A percentile compares a stretch with the other conserved stretches of the same genome.
These are phyloP conservation scores for Trichoderma brevicompactum DNA, from an alignment of 2,329 filamentous ascomycete species.

Conservation along the genomic window DNA sequence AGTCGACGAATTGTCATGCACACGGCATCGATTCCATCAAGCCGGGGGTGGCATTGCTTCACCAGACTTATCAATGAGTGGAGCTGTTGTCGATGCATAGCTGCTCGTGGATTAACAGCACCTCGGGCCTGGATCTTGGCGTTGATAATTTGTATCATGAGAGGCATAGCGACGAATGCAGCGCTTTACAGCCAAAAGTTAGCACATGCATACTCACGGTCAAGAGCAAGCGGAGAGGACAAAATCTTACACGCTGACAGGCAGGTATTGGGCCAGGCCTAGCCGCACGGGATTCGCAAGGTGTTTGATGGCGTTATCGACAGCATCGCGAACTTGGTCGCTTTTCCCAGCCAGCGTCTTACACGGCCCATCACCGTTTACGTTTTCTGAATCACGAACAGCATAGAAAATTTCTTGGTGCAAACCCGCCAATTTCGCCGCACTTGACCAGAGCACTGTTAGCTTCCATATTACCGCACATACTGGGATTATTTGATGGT, in stretches of 20 bases:
- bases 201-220: neutral
- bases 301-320: conserved; percentile 7
- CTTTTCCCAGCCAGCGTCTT: conserved; percentile 14
- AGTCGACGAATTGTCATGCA: conserved; percentile 24
- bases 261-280: conserved; percentile 23
- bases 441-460: neutral
- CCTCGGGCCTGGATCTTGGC: conserved; percentile 22
- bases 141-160: conserved; percentile 25
- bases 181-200: conserved; percentile 4
- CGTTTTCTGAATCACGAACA: conserved; percentile 9
- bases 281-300: conserved; percentile 21
- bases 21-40: conserved; percentile 21
- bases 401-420: conserved; percentile 24
- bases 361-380: neutral
- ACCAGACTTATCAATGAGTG: conserved; percentile 18
- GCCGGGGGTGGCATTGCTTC: conserved; percentile 24
- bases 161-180: conserved; percentile 25
- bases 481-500: neutral
- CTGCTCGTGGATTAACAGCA: neutral
- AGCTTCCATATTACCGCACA: neutral
- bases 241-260: conserved; percentile 23
- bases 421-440: conserved; percentile 13
- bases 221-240: too few relatives aligned
- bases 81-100: conserved; percentile 18
- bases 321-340: conserved; percentile 22